Evolutionary conservation across 352 stramenopile species (phyloP).

Genomic region (Globisporangium spinosum): DNA sequence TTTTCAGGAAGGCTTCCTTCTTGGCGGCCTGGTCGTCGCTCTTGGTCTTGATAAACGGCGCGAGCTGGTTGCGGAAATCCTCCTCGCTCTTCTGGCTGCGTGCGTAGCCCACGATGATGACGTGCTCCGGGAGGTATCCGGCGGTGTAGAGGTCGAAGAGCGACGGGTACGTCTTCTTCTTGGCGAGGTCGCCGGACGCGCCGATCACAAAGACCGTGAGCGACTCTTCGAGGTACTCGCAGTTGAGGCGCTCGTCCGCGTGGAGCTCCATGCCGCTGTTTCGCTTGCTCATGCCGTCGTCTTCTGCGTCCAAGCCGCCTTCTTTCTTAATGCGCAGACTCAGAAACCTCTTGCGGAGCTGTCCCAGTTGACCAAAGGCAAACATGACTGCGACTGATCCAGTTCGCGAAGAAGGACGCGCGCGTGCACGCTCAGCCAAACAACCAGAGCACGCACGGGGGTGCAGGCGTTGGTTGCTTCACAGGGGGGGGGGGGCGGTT

Average conservation of each 20-base stretch:
- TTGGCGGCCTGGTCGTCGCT: conserved; percentile 37
- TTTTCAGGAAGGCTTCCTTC: conserved; percentile 71
- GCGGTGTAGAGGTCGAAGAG: conserved; percentile 85
- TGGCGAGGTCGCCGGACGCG: conserved; percentile 85
- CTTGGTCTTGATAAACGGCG: conserved; percentile 60
- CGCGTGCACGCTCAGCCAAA: not conserved
- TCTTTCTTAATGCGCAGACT: conserved; percentile 42
- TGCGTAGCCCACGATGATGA: conserved; percentile 86
- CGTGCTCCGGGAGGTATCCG: conserved; percentile 78
- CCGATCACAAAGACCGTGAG: conserved; percentile 86
- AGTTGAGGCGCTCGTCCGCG: conserved; percentile 50
- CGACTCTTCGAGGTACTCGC: conserved; percentile 62
- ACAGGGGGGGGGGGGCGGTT: conserved; percentile 3
- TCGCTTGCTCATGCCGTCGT: conserved; percentile 11
- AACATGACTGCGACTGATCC: conserved; percentile 26
- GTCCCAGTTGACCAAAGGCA: conserved; percentile 19
- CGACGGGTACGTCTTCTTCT: conserved; percentile 92
- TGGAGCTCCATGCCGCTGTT: conserved; percentile 24
- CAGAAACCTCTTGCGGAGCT: conserved; percentile 38
- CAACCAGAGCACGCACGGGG: not conserved
- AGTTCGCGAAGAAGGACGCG: not conserved
- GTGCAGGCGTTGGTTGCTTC: not conserved
- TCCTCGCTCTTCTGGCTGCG: conserved; percentile 72
- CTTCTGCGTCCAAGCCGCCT: conserved; percentile 21
- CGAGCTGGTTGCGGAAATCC: conserved; percentile 83